phyloP scores from a whole-genome alignment of 441 rosid species.

The Theobroma grandiflorum region DNA sequence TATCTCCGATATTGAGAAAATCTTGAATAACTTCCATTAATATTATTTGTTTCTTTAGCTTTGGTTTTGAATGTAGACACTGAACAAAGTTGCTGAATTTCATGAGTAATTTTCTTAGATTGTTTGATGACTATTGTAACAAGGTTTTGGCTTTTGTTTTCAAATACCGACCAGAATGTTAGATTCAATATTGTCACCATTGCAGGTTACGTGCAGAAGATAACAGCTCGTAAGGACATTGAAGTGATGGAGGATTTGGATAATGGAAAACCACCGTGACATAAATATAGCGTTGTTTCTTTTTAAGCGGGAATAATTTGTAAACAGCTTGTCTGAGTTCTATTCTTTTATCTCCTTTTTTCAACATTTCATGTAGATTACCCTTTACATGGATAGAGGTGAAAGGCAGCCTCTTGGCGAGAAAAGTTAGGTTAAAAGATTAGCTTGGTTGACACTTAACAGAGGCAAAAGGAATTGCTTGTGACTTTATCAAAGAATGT shows the following conservation, averaged over 20 bases:
- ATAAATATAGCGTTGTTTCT: background rate
- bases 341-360: slow-evolving; percentile 24
- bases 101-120: background rate
- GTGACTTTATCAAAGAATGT: slow-evolving; percentile 41
- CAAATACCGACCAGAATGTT: background rate
- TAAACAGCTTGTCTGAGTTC: slow-evolving; percentile 20
- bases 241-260: slow-evolving; percentile 88
- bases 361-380: slow-evolving; percentile 22
- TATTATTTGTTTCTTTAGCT: background rate
- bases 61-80: background rate
- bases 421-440: slow-evolving; percentile 11
- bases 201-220: slow-evolving; percentile 94
- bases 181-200: slow-evolving; percentile 20
- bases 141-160: slow-evolving; percentile 1
- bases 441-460: background rate
- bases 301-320: slow-evolving; percentile 22
- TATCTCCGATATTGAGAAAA: background rate
- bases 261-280: slow-evolving; percentile 72
- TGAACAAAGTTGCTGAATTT: background rate
- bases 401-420: slow-evolving; percentile 21
- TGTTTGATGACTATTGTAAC: slow-evolving; percentile 10
- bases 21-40: background rate
- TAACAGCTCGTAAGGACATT: slow-evolving; percentile 85
- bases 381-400: slow-evolving; percentile 20
- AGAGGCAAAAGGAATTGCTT: slow-evolving; percentile 33